Base-by-base conservation (phyloP, 2,329 filamentous ascomycete genomes). In the Penicillium paneum region DNA sequence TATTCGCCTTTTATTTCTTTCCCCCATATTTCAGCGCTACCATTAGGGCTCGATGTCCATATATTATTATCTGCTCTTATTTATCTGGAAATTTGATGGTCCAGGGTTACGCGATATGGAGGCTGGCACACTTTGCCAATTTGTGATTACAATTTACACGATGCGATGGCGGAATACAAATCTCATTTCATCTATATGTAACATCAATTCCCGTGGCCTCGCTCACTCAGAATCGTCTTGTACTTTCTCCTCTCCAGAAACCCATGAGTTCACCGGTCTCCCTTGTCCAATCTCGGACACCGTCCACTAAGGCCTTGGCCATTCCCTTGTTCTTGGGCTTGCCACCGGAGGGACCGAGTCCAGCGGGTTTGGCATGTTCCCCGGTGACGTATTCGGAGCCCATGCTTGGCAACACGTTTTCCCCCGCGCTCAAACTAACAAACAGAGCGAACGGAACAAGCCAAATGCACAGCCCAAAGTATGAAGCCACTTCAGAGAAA, bases 391-490 rank as follows among this genome's bases (percentile, higher is more conserved):
- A 86, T 60, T 91, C 88, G 44, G 84, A 90, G 12, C 91, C 90
- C 83, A 97, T 97, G 8, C 87, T 95, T 0, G 94, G 94, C 48
- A 99, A 77, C 3, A 97, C 90, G 69, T 97, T 97, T 69, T 99
- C 94, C 51, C 91, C 91, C 0, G 94, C 94, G 17, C 90, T 96
- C 39, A 99, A 76, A 66, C 90, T 96, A 47, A 99, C 93, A 69
- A 99, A 99, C 13, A 99, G 81, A 15, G 92, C 86, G 70, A 99
- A 99, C 0, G 94, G 94, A 0, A 97, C 90, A 1, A 99, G 81
- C 94, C 94, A 99, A 0, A 99, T 92, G 66, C 92, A 96, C 2
- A 99, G 79, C 0, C 94, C 94, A 69, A 99, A 99, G 75, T 94
- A 99, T 0, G 90, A 93, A 0, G 94, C 91, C 41, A 97, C 94